Percentiles rank a stretch among this genome's conserved stretches.
Conservation (phyloP, 1,139 yeast genomes). For the Barnettozyma hawaiiensis region DNA sequence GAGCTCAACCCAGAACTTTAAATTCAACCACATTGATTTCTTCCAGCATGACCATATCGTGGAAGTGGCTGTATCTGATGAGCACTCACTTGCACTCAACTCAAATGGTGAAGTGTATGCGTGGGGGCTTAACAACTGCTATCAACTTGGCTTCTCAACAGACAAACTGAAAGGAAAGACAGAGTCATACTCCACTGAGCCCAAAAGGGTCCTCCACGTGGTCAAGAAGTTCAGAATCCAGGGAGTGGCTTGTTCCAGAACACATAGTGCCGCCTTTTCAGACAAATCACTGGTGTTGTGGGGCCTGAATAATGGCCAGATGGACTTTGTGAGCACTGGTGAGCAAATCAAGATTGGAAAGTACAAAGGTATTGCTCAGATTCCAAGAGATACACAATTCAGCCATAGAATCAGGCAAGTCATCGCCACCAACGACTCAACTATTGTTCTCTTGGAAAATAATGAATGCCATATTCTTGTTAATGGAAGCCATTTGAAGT, state of each 20-base stretch:
- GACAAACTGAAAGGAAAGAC: constrained; percentile 29
- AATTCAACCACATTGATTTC: constrained; percentile 34
- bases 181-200: constrained; percentile 32
- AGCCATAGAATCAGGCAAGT: constrained; percentile 49
- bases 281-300: constrained; percentile 52
- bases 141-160: constrained; percentile 59
- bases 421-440: constrained; percentile 63
- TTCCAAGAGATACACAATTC: constrained; percentile 43
- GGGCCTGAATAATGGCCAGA: constrained; percentile 87
- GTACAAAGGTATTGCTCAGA: constrained; percentile 32
- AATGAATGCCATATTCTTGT: constrained; percentile 61
- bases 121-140: constrained; percentile 72
- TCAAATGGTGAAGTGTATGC: constrained; percentile 49
- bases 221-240: constrained; percentile 38
- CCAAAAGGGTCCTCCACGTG: constrained; percentile 42
- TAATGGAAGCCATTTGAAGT: constrained; percentile 52
- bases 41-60: constrained; percentile 33
- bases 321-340: constrained; percentile 48
- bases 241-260: constrained; percentile 64
- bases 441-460: constrained; percentile 55
- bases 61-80: constrained; percentile 51
- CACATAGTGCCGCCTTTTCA: constrained; percentile 61
- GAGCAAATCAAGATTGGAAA: constrained; percentile 30
- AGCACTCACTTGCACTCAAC: constrained; percentile 60
- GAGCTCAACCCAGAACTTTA: constrained; percentile 34